A percentile compares a stretch with the other conserved stretches of the same genome.
phyloP scores from a whole-genome alignment of 202 grass and related monocot genomes.

The Panicum virgatum region DNA sequence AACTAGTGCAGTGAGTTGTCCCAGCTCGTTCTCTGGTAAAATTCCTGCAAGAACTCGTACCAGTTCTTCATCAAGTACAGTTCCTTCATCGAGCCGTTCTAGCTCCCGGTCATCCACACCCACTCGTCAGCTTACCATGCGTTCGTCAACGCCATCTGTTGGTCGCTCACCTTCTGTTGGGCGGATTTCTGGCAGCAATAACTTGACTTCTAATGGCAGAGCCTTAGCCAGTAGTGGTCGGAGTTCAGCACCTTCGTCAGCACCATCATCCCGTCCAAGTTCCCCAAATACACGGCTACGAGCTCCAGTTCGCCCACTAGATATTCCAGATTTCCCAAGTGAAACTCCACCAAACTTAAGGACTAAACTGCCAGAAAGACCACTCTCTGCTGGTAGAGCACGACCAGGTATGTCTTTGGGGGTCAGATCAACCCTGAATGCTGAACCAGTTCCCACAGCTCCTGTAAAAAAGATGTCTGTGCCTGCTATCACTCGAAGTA shows the following conservation, averaged over 20 bases:
- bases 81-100: constrained; percentile 53
- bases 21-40: constrained; percentile 52
- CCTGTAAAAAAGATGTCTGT: constrained; percentile 66
- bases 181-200: constrained; percentile 48
- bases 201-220: constrained; percentile 46
- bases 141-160: constrained; percentile 44
- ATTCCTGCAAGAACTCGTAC: constrained; percentile 45
- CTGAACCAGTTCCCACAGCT: constrained; percentile 53
- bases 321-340: constrained; percentile 89
- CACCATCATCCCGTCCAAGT: constrained; percentile 73
- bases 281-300: constrained; percentile 67
- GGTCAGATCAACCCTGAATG: constrained; percentile 44
- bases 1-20: constrained; percentile 43
- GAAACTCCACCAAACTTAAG: constrained; percentile 79
- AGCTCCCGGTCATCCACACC: constrained; percentile 78
- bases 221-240: constrained; percentile 47
- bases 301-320: constrained; percentile 68
- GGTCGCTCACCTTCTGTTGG: constrained; percentile 71
- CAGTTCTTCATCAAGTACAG: constrained; percentile 50
- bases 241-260: constrained; percentile 68
- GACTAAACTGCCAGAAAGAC: constrained; percentile 81
- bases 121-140: constrained; percentile 52
- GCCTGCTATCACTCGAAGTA: constrained; percentile 74
- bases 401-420: constrained; percentile 58
- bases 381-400: constrained; percentile 71